A percentile compares a stretch with the other conserved stretches of the same genome.
Evolutionary conservation across 176 grass and related monocot species (phyloP).

Genomic region (Hordeum marinum): DNA sequence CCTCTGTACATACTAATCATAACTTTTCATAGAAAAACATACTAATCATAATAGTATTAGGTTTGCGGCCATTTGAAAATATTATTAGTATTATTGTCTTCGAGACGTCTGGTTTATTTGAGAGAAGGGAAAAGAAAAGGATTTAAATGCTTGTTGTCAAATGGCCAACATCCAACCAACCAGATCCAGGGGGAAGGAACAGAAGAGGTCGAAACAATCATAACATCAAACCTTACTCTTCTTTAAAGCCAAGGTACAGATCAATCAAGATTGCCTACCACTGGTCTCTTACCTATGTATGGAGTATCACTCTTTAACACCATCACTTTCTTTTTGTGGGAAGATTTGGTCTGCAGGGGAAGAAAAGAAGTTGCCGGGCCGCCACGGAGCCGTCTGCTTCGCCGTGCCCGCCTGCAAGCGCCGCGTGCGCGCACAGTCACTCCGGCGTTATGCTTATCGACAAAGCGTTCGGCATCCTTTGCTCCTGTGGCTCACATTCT

Average conservation of each 20-base stretch:
- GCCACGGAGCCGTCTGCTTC: not conserved
- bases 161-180: slow-evolving; percentile 10
- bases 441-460: not conserved
- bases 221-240: not conserved
- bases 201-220: not conserved
- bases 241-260: slow-evolving; percentile 14
- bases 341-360: slow-evolving; percentile 15
- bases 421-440: not conserved
- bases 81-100: not conserved
- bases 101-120: not conserved
- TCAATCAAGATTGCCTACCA: not conserved
- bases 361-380: slow-evolving; percentile 10
- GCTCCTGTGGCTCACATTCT: slow-evolving; percentile 24
- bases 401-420: not conserved
- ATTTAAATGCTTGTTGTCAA: not conserved
- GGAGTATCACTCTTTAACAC: not conserved
- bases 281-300: not conserved
- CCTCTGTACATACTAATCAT: not conserved
- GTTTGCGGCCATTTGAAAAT: not conserved
- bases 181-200: not conserved
- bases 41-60: not conserved
- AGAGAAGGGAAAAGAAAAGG: too few species aligned
- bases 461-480: not conserved
- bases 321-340: slow-evolving; percentile 16
- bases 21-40: not conserved